Evolutionary conservation across 2,329 filamentous ascomycete species (phyloP), one percentile per base, ranked within the genome.

Genomic region (Ophiocordyceps camponoti-saundersi): DNA sequence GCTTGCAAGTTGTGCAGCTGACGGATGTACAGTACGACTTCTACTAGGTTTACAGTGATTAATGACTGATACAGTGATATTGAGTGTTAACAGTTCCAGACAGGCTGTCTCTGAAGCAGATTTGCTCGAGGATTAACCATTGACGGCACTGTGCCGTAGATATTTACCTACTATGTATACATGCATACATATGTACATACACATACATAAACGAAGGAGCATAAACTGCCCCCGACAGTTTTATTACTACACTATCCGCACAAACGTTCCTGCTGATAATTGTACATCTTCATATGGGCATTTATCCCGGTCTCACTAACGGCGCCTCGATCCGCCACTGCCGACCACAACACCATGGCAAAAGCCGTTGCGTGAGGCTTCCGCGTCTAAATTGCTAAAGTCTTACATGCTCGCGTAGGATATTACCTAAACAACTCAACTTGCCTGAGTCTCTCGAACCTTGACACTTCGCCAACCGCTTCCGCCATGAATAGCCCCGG

Each of bases 401-500:
- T 26, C 23, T 26, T 26, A 26, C 8, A 10, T 13, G 32, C 13
- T 15, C 18, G 6, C 21, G 40, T n/a, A n/a, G n/a, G n/a, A n/a
- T n/a, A 23, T 43, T 43, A 43, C 5, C 23, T n/a, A 43, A 43
- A 23, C 41, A 43, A 29, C n/a, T 3, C n/a, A 18, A n/a, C 11
- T 39, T 7, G 21, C 39, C 6, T 20, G 39, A 21, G 18, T 41
- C 39, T 13, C 20, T 11, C 8, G 8, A 40, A 13, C 36, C 12
- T 22, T 30, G 22, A 46, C 26, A 18, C 22, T n/a, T 10, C 13
- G 16, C n/a, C 21, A 36, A 41, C 45, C 47, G 78, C 78, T 74
- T 77, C 79, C 62, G 64, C 72, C 36, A 86, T 87, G 59, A 84
- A 84, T 53, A 73, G 76, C 52, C 84, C 83, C 26, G 84, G 84